Evolutionary conservation across 805 yeast genomes (phyloP), one percentile per base, ranked within the genome.

Genomic region (Cyberlindnera xishuangbannaensis): DNA sequence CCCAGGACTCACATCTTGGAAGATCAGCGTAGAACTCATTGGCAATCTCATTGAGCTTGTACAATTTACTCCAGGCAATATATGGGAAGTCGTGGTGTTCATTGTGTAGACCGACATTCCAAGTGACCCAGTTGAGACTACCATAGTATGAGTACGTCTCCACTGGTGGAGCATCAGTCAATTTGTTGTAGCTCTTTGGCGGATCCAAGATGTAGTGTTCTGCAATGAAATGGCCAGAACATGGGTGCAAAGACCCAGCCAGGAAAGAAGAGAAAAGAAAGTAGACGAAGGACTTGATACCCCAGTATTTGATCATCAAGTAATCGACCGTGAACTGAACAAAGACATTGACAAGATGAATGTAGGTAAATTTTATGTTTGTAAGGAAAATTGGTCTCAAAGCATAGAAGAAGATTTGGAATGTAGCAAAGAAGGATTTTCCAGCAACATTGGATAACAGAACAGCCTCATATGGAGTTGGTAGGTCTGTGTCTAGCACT

Each of bases 41-140:
- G 4, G 95, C 95, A 20, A 83, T 71, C 29, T 59, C 53, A 35
- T 79, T 68, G 25, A 87, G 61, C 33, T 69, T 61, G 22, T 83
- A 83, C 30, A 87, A 62, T 41, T 76, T 73, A 1, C 92, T 72
- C 97, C 97, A 87, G 1, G 96, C 90, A 47, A 87, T 71, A 55
- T 78, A 87, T 2, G 97, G 97, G 67, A 87, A 87, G 61, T 87
- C 97, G 54, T 87, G 97, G 58, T 87, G 97, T 58, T 87, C 97
- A 50, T 83, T 86, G 58, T 87, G 97, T 54, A 84, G 76, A 2
- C 97, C 97, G 7, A 86, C 96, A 49, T 87, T 87, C 90, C 95
- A 87, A 2, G 92, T 84, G 43, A 88, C 61, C 25, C 68, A 39
- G 52, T 87, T 87, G 45, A 87, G 66, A 17, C 74, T 60, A 0